These are phyloP conservation scores for Nicotiana otophora DNA, from an alignment of 257 asterid species.

Conservation along the genomic window DNA sequence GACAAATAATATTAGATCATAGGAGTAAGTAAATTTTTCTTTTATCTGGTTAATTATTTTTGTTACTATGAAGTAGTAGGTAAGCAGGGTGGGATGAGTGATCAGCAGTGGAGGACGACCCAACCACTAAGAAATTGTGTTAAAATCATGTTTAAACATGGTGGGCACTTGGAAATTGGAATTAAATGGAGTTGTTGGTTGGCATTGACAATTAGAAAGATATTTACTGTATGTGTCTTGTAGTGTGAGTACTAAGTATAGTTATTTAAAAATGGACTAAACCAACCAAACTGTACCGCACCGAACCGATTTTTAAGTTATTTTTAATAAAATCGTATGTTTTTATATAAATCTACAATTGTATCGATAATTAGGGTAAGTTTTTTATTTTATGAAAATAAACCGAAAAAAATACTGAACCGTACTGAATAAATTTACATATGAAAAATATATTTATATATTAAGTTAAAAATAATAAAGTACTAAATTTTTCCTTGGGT, in stretches of 20 bases:
- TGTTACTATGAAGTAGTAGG: background rate
- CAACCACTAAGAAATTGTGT: background rate
- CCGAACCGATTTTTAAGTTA: too few relatives aligned
- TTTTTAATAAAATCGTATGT: too few relatives aligned
- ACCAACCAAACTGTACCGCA: too few relatives aligned
- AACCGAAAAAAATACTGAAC: too few relatives aligned
- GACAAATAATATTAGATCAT: background rate
- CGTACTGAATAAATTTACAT: too few relatives aligned
- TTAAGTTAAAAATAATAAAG: too few relatives aligned
- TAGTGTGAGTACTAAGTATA: background rate
- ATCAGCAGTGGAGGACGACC: background rate
- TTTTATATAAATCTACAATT: too few relatives aligned
- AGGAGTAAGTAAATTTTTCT: background rate
- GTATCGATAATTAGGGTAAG: too few relatives aligned
- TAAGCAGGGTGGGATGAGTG: background rate
- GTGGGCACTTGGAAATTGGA: background rate
- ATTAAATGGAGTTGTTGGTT: slow-evolving; percentile 3
- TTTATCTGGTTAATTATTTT: background rate
- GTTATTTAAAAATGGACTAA: too few relatives aligned
- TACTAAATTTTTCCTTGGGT: too few relatives aligned
- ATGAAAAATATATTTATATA: too few relatives aligned
- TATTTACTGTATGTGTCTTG: background rate
- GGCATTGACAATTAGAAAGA: background rate
- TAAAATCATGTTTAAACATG: background rate
- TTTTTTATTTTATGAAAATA: too few relatives aligned